Base-by-base conservation (phyloP, 805 yeast genomes). In the Komagataella ulmi region DNA sequence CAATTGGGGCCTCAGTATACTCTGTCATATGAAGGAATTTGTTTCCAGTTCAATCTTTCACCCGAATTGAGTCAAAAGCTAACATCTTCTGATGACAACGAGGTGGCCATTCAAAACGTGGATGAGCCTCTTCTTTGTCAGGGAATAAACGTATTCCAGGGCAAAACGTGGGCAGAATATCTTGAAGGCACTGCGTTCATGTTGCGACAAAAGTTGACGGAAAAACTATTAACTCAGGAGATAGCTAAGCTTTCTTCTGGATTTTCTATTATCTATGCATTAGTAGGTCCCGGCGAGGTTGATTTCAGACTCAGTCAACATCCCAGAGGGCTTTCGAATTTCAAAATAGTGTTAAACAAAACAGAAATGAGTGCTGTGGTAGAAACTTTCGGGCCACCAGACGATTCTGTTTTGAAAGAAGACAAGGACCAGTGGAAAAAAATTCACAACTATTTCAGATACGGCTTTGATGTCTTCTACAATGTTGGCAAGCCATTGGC, bases 401-500 rank as follows among this genome's bases (percentile, higher is more conserved):
- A 77, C 48, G 81, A 75, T 48, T 68, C 66, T 3, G 70, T 78
- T 54, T 63, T 68, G 54, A 75, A 74, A 12, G 8, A 23, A 54
- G 67, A 69, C 50, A 24, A 10, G 10, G 51, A 56, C 3, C 55
- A 56, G 19, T 60, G 59, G 54, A 46, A 46, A 5, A 69, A 73
- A 49, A 75, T 79, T 55, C 84, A 80, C 61, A 80, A 80, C 58
- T 80, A 80, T 59, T 80, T 72, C 60, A 60, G 69, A 19, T 68
- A 60, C 55, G 86, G 86, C 0, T 62, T 79, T 45, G 86, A 80
- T 59, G 60, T 79, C 7, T 61, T 79, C 21, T 80, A 77, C 60
- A 71, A 72, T 45, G 46, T 44, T 17, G 40, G 40, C 12, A 30
- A 30, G 10, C 40, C 40, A 30, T 30, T 30, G 8, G 56, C 76